Evolutionary conservation across 306 rosid species (phyloP), one percentile per base, ranked within the genome.

Genomic region (Lithocarpus polystachyus): DNA sequence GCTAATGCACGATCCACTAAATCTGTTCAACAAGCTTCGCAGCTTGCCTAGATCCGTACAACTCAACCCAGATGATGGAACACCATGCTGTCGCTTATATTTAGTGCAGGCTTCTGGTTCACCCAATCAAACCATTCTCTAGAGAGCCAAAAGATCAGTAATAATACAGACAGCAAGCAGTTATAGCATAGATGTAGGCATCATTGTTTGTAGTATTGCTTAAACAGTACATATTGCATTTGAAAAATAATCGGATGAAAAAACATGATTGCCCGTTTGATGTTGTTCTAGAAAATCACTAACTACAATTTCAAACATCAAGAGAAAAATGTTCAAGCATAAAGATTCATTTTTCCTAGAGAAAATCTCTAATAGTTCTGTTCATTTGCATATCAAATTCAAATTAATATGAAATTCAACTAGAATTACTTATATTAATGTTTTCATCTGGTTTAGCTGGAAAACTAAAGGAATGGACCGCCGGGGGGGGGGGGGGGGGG

Each of bases 61-160:
- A 70, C 90, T 88, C 81, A 84, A 92, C 86, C 99, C 99, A 71
- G 99, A 93, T 15, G 92, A 93, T 43, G 99, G 99, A 88, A 89
- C 85, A 15, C 96, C 98, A 8, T 93, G 99, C 75, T 86, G 93
- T 85, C 96, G 98, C 79, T 85, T 95, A 85, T 89, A 95, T 82
- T 79, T 93, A 85, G 98, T 91, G 77, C 94, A 90, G 83, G 99
- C 98, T 85, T 90, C 94, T 56, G 98, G 99, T 76, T 96, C 97
- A 78, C 96, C 96, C 1, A 68, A 84, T 69, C 90, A 83, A 79
- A 82, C 68, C 28, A 76, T 53, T 77, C 53, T 83, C 75, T 72
- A 61, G 83, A 84, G 81, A 70, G 79, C 67, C 78, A 45, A 74
- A 54, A 55, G 60, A 67, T 70, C 83, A 68, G 23, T 51, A 74